Percentiles rank a stretch among this genome's conserved stretches.
Evolutionary conservation across 306 rosid genomes (phyloP).

Genomic region (Vachellia collinsii): DNA sequence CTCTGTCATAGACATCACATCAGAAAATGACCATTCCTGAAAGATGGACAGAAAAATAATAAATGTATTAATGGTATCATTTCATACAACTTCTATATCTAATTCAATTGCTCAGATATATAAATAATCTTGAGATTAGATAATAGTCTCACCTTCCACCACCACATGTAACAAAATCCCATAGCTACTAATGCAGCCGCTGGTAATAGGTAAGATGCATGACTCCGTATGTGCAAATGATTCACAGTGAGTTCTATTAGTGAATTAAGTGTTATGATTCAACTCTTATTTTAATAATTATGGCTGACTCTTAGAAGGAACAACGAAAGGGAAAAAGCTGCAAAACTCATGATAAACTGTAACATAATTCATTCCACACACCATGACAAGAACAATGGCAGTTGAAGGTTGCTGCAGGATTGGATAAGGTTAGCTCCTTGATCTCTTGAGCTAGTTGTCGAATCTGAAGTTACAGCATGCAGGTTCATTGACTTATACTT

Average conservation of each 20-base stretch:
- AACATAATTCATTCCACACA: constrained; percentile 38
- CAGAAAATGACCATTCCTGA: constrained; percentile 79
- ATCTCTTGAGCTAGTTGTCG: constrained; percentile 79
- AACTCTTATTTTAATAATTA: not conserved
- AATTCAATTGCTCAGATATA: not conserved
- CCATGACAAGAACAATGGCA: constrained; percentile 59
- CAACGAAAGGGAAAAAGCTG: not conserved
- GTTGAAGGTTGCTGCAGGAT: constrained; percentile 64
- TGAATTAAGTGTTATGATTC: not conserved
- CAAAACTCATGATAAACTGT: constrained; percentile 19
- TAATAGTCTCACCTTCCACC: constrained; percentile 60
- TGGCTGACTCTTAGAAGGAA: not conserved
- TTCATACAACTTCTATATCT: constrained; percentile 5
- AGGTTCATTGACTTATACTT: not conserved
- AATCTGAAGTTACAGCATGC: constrained; percentile 50
- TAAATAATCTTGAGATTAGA: not conserved
- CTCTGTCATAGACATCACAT: constrained; percentile 84
- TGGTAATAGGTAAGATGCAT: constrained; percentile 68
- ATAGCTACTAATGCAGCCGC: constrained; percentile 80
- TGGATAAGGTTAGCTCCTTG: constrained; percentile 65
- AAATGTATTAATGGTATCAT: constrained; percentile 22
- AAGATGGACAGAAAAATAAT: not conserved
- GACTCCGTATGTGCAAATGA: constrained; percentile 55
- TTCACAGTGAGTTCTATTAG: not conserved
- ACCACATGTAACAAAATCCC: constrained; percentile 84